Evolutionary conservation across 2,329 filamentous ascomycete genomes (phyloP), one percentile per base, ranked within the genome.

Genomic region (Elsinoe ampelina): DNA sequence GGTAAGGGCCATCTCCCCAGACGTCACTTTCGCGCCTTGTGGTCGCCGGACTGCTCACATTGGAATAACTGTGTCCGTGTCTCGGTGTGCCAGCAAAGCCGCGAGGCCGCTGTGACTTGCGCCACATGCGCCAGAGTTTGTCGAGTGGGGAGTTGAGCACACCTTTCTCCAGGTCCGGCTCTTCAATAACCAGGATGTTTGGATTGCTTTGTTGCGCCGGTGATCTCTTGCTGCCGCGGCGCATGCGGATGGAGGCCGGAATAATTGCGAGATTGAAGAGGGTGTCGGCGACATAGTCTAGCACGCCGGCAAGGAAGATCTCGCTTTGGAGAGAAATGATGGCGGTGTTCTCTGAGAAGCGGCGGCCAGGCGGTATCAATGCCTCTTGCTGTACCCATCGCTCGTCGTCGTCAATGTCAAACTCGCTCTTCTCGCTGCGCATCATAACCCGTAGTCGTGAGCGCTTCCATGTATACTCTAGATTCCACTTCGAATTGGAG

Each of bases 381-480:
- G 87, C 81, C 58, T 93, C 89, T 64, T 89, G 83, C 61, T 90
- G 84, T 68, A 95, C 87, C 66, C 89, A 89, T 52, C 84, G 83
- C 67, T 96, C 92, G 70, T 97, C 93, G 62, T 98, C 93, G 63
- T 97, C 91, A 72, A 98, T 93, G 70, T 98, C 95, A 80, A 98
- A 84, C 67, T 98, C 92, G 43, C 93, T 93, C 5, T 98, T 77
- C 7, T 93, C 91, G 7, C 91, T 97, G 70, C 97, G 97, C 19
- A 98, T 92, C 93, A 98, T 98, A 70, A 93, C 95, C 59, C 93
- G 83, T 65, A 98, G 74, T 56, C 93, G 83, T 0, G 91, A 93
- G 63, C 93, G 82, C 74, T 95, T 96, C 91, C 93, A 98, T 15
- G 91, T 85, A 57, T 91, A 78, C 67, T 96, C 88, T n/a, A 95